Base-by-base conservation (phyloP, 108 stramenopile species). In the Cafeteria roenbergensis region DNA sequence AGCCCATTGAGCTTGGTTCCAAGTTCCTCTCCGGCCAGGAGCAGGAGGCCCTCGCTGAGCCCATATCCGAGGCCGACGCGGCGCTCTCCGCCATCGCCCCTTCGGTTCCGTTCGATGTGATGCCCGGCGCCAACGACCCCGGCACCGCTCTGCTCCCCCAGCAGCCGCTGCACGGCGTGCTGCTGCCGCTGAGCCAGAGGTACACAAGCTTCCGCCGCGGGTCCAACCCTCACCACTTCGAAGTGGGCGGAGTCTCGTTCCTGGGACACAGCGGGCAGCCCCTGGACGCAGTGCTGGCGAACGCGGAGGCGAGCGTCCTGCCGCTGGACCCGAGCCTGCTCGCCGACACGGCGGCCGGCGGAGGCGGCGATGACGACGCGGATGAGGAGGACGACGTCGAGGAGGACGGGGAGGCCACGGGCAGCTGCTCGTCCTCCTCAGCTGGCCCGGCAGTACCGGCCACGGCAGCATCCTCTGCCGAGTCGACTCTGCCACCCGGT, bases 71-170 rank as follows among this genome's bases (percentile, higher is more conserved):
- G 50, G 32, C 65, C n/a, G 77, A 78, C 75, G 36, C 37, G 2
- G 26, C 37, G 33, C 75, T 77, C 28, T 57, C 78, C 17, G 29
- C 57, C 57, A 51, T 78, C 27, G 77, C 79, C 9, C 42, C 77
- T 26, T 65, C 66, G 22, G 57, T 68, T 22, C 72, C 75, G n/a
- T 69, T 79, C 9, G 80, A 77, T 56, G 42, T 77, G 30, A 72
- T 81, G 66, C 80, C 80, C 4, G 79, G 80, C 17, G 58, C 65
- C 24, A 42, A 28, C 50, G 80, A 81, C 68, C 75, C 78, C 48
- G 37, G 70, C 26, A 75, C 74, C 59, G 37, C 68, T 50, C 63
- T 73, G 17, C 54, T 81, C 59, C 80, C 80, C 26, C 80, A 80
- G 73, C 78, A 80, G 75, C 76, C 76, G 0, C 65, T 81, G 4